Conservation (phyloP, 768 basidiomycete species). For the Tylopilus subfusipes region DNA sequence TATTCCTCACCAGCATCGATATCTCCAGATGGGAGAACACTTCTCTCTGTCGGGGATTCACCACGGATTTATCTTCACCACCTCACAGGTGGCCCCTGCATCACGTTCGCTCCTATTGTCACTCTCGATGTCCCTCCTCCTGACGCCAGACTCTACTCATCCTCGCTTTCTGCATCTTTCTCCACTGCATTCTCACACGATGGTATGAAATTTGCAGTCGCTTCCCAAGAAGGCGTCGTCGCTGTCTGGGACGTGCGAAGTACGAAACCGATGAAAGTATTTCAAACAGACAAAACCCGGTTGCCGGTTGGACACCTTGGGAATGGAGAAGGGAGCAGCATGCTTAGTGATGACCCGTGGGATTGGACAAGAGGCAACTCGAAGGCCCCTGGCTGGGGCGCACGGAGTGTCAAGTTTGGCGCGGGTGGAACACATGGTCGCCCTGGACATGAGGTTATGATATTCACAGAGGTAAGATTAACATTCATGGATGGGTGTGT, state of each 20-base stretch:
- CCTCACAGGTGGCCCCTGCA: constrained; percentile 58
- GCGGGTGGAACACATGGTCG: constrained; percentile 48
- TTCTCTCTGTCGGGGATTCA: constrained; percentile 90
- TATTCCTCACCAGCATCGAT: constrained; percentile 61
- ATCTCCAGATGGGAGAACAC: constrained; percentile 81
- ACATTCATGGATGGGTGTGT: not conserved
- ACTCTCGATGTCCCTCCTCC: constrained; percentile 67
- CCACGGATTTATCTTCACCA: constrained; percentile 80
- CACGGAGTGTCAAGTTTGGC: constrained; percentile 83
- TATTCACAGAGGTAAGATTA: constrained; percentile 78
- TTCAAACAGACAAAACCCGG: constrained; percentile 49
- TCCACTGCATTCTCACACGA: constrained; percentile 75
- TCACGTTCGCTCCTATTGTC: constrained; percentile 63
- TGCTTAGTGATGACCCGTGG: constrained; percentile 62
- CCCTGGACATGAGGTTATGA: constrained; percentile 69
- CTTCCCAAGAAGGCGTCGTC: constrained; percentile 76
- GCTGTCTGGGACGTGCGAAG: constrained; percentile 83
- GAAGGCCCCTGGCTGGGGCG: constrained; percentile 77
- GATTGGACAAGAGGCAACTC: constrained; percentile 60
- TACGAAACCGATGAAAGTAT: constrained; percentile 64
- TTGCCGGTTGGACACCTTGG: constrained; percentile 28
- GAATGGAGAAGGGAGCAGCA: constrained; percentile 44
- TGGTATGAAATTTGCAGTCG: constrained; percentile 77
- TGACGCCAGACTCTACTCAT: constrained; percentile 37
- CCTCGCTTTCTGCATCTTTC: constrained; percentile 67